Percentiles rank a stretch among this genome's conserved stretches.
These are phyloP conservation scores for Chrysopogon serrulatus DNA, from an alignment of 176 grass and related monocot species.

Conservation along the genomic window DNA sequence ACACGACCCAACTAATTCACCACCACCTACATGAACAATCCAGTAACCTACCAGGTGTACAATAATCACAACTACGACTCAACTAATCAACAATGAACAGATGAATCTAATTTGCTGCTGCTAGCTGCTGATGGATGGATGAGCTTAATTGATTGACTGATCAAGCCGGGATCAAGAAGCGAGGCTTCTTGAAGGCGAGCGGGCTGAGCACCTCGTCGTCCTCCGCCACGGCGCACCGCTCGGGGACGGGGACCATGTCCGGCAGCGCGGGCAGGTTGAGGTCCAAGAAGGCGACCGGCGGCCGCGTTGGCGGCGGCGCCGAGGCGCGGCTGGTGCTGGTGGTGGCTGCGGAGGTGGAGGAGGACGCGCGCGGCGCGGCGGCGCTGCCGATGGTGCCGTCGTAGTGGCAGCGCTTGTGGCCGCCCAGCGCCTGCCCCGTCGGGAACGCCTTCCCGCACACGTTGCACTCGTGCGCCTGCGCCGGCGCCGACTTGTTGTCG, in stretches of 20 bases:
- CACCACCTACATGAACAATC: neutral
- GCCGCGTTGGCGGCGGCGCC: neutral
- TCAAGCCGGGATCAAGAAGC: constrained; percentile 60
- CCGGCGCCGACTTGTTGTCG: neutral
- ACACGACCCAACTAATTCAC: neutral
- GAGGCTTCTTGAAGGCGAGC: constrained; percentile 72
- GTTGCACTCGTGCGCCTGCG: constrained; percentile 60
- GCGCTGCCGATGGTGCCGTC: constrained; percentile 64
- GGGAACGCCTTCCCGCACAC: constrained; percentile 76
- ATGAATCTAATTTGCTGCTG: too few relatives aligned
- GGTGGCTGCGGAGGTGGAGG: neutral
- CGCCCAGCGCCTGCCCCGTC: constrained; percentile 84
- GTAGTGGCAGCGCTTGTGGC: constrained; percentile 87
- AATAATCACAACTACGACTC: too few relatives aligned
- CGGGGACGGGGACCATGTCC: too few relatives aligned
- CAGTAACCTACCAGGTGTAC: neutral
- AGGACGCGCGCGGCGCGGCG: neutral
- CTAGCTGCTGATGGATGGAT: neutral
- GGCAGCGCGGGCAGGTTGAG: constrained; percentile 68
- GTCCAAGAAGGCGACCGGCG: constrained; percentile 26
- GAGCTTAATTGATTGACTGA: neutral
- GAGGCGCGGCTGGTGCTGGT: neutral
- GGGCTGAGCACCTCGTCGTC: constrained; percentile 90
- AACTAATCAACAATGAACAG: neutral
- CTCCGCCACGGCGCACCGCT: constrained; percentile 15